phyloP scores from a whole-genome alignment of 345 rosid species.

The Rubroshorea leprosula region DNA sequence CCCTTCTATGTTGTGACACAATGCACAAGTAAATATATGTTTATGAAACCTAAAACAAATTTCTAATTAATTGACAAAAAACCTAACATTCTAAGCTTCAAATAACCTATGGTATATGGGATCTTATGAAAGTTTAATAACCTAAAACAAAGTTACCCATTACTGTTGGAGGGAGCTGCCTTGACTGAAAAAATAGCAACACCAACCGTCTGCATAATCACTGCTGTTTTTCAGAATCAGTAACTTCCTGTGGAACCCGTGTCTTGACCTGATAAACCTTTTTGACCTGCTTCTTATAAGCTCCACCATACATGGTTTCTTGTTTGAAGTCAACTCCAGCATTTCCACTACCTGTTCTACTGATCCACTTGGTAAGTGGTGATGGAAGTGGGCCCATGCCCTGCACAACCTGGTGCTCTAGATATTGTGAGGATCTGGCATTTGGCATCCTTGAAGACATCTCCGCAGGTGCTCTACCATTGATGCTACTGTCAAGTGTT shows the following conservation, averaged over 20 bases:
- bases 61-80: too few species aligned
- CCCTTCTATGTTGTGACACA: too few species aligned
- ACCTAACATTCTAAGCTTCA: not conserved
- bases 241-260: constrained; percentile 22
- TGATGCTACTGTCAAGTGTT: constrained; percentile 13
- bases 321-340: constrained; percentile 30
- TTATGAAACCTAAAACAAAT: too few species aligned
- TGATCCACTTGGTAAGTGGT: constrained; percentile 66
- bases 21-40: too few species aligned
- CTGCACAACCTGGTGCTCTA: constrained; percentile 33
- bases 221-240: constrained; percentile 21
- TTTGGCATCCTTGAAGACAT: constrained; percentile 24
- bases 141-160: too few species aligned
- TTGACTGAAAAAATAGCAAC: not conserved
- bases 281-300: constrained; percentile 45
- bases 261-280: constrained; percentile 57
- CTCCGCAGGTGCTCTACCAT: too few species aligned
- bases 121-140: too few species aligned
- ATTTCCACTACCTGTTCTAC: constrained; percentile 24
- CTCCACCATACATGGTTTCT: constrained; percentile 31
- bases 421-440: constrained; percentile 23
- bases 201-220: not conserved
- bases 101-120: too few species aligned
- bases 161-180: not conserved
- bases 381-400: constrained; percentile 42